Evolutionary conservation across 2,329 filamentous ascomycete species (phyloP).

Genomic region (Elsinoe fawcettii): DNA sequence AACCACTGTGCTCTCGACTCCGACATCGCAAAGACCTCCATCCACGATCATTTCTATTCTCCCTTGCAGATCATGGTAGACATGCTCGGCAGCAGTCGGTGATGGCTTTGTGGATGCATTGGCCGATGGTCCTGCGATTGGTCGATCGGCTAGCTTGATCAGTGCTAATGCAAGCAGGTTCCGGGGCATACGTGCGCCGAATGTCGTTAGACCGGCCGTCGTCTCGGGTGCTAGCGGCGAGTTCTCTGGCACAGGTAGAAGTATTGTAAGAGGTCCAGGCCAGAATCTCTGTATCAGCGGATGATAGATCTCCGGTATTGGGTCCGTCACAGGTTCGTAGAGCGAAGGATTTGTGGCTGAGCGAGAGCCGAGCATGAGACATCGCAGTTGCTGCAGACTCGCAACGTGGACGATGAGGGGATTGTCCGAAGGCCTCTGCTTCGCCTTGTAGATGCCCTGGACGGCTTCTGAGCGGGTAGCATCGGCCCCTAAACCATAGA

Average conservation of each 20-base stretch:
- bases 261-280: slow-evolving; percentile 88
- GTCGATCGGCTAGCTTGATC: slow-evolving; percentile 69
- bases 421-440: slow-evolving; percentile 86
- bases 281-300: slow-evolving; percentile 77
- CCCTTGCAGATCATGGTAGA: slow-evolving; percentile 73
- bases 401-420: slow-evolving; percentile 89
- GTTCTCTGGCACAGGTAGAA: slow-evolving; percentile 65
- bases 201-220: slow-evolving; percentile 74
- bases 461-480: slow-evolving; percentile 79
- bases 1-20: slow-evolving; percentile 94
- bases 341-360: slow-evolving; percentile 24
- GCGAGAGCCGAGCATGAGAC: slow-evolving; percentile 42
- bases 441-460: slow-evolving; percentile 83
- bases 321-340: slow-evolving; percentile 26
- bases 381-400: slow-evolving; percentile 67
- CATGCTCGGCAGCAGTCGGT: slow-evolving; percentile 83
- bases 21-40: slow-evolving; percentile 76
- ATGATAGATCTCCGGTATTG: slow-evolving; percentile 67
- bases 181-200: slow-evolving; percentile 83
- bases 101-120: slow-evolving; percentile 92
- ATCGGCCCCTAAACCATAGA: slow-evolving; percentile 94
- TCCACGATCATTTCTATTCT: slow-evolving; percentile 83
- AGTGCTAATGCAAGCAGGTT: slow-evolving; percentile 78
- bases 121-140: slow-evolving; percentile 84
- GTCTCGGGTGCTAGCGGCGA: slow-evolving; percentile 81